A percentile compares a stretch with the other conserved stretches of the same genome.
phyloP scores from a whole-genome alignment of 805 yeast species.

The Ascoidea tarda region DNA sequence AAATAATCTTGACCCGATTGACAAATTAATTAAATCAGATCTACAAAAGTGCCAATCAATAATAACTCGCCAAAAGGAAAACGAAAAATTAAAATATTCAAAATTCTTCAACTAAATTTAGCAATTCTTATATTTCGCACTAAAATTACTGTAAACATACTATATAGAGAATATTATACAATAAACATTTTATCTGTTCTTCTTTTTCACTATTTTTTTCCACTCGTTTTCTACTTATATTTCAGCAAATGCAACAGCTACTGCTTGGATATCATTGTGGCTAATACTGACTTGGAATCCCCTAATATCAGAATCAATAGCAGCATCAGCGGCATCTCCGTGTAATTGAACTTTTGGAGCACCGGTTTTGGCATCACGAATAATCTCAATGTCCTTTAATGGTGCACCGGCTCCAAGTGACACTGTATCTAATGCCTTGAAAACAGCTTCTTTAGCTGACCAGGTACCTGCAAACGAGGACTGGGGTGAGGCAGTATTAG shows the following conservation, averaged over 20 bases:
- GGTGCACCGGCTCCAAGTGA: conserved; percentile 94
- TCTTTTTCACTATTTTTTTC: too few species aligned
- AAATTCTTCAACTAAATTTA: too few species aligned
- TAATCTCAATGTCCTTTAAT: conserved; percentile 79
- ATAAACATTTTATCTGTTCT: too few species aligned
- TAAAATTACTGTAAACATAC: too few species aligned
- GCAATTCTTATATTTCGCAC: too few species aligned
- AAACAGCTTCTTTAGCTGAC: conserved; percentile 99
- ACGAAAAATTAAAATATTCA: neutral
- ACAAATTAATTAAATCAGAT: neutral
- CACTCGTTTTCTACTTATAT: neutral
- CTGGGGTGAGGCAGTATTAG: conserved; percentile 56
- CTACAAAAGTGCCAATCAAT: neutral
- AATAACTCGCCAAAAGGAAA: neutral
- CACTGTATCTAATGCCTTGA: conserved; percentile 83
- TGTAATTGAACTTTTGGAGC: conserved; percentile 70
- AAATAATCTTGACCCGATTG: neutral
- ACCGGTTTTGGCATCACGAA: conserved; percentile 48
- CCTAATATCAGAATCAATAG: conserved; percentile 53
- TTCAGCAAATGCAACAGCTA: conserved; percentile 78
- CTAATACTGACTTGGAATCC: conserved; percentile 79
- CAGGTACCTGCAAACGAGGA: conserved; percentile 96
- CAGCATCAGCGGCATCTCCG: conserved; percentile 69
- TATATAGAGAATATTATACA: too few species aligned
- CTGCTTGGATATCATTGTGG: conserved; percentile 94